Percentiles rank a stretch among this genome's conserved stretches.
Conservation (phyloP, 805 yeast genomes). For the Kluyveromyces starmeri region DNA sequence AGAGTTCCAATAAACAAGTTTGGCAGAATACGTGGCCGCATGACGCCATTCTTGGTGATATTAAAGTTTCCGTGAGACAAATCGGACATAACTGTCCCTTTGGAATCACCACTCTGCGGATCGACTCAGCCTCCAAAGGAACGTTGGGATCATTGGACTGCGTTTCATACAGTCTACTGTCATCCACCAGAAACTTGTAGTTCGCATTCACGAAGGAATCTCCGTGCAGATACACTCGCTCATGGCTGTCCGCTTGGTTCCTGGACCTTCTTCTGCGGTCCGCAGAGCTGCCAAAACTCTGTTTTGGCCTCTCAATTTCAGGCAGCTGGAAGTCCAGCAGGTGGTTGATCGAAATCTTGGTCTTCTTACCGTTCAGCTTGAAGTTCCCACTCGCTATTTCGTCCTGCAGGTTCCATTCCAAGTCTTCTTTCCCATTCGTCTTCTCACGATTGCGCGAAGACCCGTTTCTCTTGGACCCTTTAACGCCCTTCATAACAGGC, state of each 20-base stretch:
- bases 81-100: slow-evolving; percentile 82
- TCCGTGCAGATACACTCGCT: slow-evolving; percentile 46
- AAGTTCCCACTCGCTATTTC: slow-evolving; percentile 27
- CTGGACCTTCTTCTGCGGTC: slow-evolving; percentile 18
- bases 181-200: slow-evolving; percentile 74
- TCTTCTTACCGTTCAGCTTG: slow-evolving; percentile 32
- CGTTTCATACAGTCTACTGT: slow-evolving; percentile 42
- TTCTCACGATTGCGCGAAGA: background rate
- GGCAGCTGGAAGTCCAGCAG: slow-evolving; percentile 50
- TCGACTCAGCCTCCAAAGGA: slow-evolving; percentile 51
- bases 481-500: too few relatives aligned
- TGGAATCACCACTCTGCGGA: slow-evolving; percentile 68
- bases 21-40: slow-evolving; percentile 93
- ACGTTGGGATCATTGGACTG: slow-evolving; percentile 68
- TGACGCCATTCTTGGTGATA: slow-evolving; percentile 89
- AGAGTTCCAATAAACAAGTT: slow-evolving; percentile 66
- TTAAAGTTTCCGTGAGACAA: slow-evolving; percentile 72
- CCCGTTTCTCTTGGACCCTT: background rate
- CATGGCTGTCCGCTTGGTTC: slow-evolving; percentile 23
- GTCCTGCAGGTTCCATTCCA: slow-evolving; percentile 29
- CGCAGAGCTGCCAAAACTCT: slow-evolving; percentile 7
- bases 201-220: slow-evolving; percentile 72
- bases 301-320: slow-evolving; percentile 26
- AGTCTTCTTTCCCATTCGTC: slow-evolving; percentile 7
- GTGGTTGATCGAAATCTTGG: slow-evolving; percentile 52